Percentiles rank a stretch among this genome's conserved stretches.
Evolutionary conservation across 2,329 filamentous ascomycete species (phyloP).

Genomic region (Arthrobotrys sinensis): DNA sequence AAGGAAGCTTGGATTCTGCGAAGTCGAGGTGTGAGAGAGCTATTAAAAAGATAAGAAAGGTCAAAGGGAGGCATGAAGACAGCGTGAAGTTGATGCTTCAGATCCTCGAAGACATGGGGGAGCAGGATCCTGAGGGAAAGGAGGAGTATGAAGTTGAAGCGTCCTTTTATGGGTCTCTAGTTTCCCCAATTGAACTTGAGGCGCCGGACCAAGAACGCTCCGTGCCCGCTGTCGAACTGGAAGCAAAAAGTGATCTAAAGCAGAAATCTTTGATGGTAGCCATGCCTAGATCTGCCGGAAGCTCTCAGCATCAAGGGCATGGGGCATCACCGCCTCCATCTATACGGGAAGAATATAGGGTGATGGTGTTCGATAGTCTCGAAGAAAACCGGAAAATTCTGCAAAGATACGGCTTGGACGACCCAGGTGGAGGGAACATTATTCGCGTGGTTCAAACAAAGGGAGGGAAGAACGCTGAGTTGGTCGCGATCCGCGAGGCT

Average conservation of each 20-base stretch:
- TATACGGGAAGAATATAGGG: neutral
- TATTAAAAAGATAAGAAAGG: constrained; percentile 6
- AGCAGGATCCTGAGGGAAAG: neutral
- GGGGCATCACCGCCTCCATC: constrained; percentile 7
- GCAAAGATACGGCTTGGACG: neutral
- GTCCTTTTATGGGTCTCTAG: constrained; percentile 9
- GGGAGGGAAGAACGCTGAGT: neutral
- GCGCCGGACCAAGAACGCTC: neutral
- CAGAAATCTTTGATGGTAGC: neutral
- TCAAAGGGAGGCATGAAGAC: constrained; percentile 1
- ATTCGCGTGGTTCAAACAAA: neutral
- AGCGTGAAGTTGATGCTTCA: constrained; percentile 11
- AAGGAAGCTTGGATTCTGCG: constrained; percentile 17
- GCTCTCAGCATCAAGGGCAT: neutral
- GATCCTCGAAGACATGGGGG: constrained; percentile 17
- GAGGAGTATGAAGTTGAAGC: constrained; percentile 21
- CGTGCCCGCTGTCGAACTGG: neutral
- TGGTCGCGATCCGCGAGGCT: constrained; percentile 5
- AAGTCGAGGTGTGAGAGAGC: constrained; percentile 12
- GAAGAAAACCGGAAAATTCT: neutral
- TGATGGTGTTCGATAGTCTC: neutral
- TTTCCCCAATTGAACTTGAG: neutral
- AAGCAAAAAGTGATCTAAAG: neutral
- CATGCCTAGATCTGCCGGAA: neutral
- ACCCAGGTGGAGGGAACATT: neutral